A percentile compares a stretch with the other conserved stretches of the same genome.
These are phyloP conservation scores for Epichloe scottii DNA, from an alignment of 2,329 filamentous ascomycete genomes.

Conservation along the genomic window DNA sequence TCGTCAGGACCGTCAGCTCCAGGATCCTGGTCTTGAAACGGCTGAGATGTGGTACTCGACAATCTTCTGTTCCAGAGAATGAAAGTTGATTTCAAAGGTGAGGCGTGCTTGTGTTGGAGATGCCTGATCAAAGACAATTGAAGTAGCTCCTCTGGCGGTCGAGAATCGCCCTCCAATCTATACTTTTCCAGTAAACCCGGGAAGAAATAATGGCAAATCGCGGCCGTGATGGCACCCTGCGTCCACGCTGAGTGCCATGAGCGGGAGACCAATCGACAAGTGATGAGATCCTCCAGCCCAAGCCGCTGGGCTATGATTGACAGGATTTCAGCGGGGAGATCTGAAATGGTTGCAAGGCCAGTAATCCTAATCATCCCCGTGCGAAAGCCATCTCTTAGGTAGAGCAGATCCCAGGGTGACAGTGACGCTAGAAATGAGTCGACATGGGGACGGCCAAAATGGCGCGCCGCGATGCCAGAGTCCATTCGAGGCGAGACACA, in stretches of 20 bases:
- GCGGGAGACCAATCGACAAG: constrained; percentile 14
- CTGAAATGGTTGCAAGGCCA: constrained; percentile 13
- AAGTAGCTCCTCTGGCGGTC: not conserved
- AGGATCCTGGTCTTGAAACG: not conserved
- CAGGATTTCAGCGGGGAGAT: constrained; percentile 18
- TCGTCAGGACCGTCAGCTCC: not conserved
- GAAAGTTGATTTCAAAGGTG: constrained; percentile 9
- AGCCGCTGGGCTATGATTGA: constrained; percentile 12
- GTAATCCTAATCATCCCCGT: constrained; percentile 9
- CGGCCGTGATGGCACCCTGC: constrained; percentile 10
- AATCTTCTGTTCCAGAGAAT: constrained; percentile 3
- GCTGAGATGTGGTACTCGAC: not conserved
- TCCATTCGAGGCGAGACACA: not conserved
- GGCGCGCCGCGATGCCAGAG: not conserved
- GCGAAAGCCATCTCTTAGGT: constrained; percentile 12
- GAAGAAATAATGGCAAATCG: constrained; percentile 15
- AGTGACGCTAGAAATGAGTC: constrained; percentile 14
- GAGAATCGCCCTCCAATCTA: not conserved
- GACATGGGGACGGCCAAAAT: constrained; percentile 6
- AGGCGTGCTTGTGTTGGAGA: constrained; percentile 8
- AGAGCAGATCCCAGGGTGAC: constrained; percentile 16
- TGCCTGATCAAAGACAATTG: not conserved
- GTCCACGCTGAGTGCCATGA: constrained; percentile 16
- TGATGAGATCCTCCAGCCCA: constrained; percentile 13
- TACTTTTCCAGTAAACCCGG: constrained; percentile 14